A percentile compares a stretch with the other conserved stretches of the same genome.
These are phyloP conservation scores for Hymenoscyphus occultus DNA, from an alignment of 2,329 filamentous ascomycete species.

Conservation along the genomic window DNA sequence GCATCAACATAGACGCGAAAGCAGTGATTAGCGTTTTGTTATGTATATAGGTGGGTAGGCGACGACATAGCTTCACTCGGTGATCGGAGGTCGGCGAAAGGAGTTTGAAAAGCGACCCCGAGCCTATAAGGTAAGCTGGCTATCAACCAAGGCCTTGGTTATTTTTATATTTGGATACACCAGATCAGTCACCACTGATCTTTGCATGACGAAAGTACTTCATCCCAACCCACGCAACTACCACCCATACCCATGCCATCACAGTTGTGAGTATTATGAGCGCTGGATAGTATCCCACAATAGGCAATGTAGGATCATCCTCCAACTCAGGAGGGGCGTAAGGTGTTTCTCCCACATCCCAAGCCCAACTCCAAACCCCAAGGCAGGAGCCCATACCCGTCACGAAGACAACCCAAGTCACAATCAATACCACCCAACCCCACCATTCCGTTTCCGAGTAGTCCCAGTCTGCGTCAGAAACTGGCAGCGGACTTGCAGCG, in stretches of 20 bases:
- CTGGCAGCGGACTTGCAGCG: slow-evolving; percentile 45
- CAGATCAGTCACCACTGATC: slow-evolving; percentile 50
- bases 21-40: too few relatives aligned
- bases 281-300: slow-evolving; percentile 95
- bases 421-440: slow-evolving; percentile 89
- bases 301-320: slow-evolving; percentile 90
- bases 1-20: too few relatives aligned
- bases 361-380: slow-evolving; percentile 97
- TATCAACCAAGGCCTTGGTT: not conserved
- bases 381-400: slow-evolving; percentile 95
- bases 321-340: slow-evolving; percentile 94
- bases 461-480: slow-evolving; percentile 66
- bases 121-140: not conserved
- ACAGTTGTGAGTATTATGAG: slow-evolving; percentile 89
- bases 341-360: slow-evolving; percentile 95
- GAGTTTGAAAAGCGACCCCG: too few relatives aligned
- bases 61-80: too few relatives aligned
- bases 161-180: not conserved
- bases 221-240: slow-evolving; percentile 97
- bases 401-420: slow-evolving; percentile 95
- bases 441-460: slow-evolving; percentile 96
- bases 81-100: too few relatives aligned
- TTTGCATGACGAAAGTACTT: slow-evolving; percentile 99
- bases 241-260: slow-evolving; percentile 99
- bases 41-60: too few relatives aligned